Conservation (phyloP, 1,139 yeast genomes). For the Pichia sp. region DNA sequence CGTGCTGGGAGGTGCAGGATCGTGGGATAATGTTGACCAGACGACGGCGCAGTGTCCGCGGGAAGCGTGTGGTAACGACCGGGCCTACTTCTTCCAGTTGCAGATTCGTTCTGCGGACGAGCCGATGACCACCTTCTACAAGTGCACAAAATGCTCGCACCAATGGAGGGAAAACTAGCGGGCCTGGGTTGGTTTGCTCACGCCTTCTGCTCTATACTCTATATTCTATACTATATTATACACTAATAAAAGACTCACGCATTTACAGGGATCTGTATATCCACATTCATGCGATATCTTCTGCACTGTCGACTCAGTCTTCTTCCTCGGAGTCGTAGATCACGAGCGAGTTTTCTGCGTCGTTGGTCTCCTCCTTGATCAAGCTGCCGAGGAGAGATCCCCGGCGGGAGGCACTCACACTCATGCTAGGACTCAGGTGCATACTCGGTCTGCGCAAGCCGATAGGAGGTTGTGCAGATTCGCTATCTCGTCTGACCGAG, state of each 20-base stretch:
- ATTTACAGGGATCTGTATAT: too few species aligned
- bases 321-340: slow-evolving; percentile 27
- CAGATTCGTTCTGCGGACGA: slow-evolving; percentile 92
- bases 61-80: slow-evolving; percentile 78
- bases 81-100: slow-evolving; percentile 94
- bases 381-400: slow-evolving; percentile 17
- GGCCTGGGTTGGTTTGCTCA: neutral
- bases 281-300: too few species aligned
- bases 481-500: slow-evolving; percentile 15
- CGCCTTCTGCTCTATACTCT: neutral
- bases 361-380: slow-evolving; percentile 17
- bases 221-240: neutral
- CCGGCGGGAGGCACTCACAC: slow-evolving; percentile 20
- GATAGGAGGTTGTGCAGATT: slow-evolving; percentile 16
- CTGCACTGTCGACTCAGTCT: slow-evolving; percentile 8
- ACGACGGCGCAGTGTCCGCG: slow-evolving; percentile 85
- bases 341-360: slow-evolving; percentile 18
- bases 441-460: slow-evolving; percentile 15
- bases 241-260: too few species aligned
- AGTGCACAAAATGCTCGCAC: slow-evolving; percentile 86
- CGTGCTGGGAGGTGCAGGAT: slow-evolving; percentile 94
- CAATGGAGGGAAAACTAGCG: slow-evolving; percentile 91
- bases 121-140: slow-evolving; percentile 95
- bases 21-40: slow-evolving; percentile 98
- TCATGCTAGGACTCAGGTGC: slow-evolving; percentile 10